Evolutionary conservation across 257 asterid species (phyloP), one percentile per base, ranked within the genome.

Genomic region (Ilex asprella): DNA sequence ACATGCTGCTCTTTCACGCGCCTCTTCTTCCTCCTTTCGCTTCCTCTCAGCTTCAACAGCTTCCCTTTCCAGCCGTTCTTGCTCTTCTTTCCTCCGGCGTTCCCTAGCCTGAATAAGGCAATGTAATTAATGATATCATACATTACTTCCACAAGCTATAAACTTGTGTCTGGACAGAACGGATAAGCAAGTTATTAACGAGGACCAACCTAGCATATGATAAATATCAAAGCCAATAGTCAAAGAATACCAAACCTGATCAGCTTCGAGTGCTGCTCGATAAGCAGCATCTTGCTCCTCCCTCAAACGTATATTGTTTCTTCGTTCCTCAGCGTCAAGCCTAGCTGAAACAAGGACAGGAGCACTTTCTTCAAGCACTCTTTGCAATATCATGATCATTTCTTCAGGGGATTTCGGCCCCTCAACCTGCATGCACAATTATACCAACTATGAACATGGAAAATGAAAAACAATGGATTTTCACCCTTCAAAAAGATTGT

Each of bases 211-310:
- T 56, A 67, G 60, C 58, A 51, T 16, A 76, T 52, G 30, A 53
- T 55, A 68, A 47, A 73, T 58, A 59, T 59, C 10, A 16, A 63
- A 67, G 58, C 31, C 41, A 51, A 52, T 30, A 21, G 27, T 53
- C 15, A 15, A 27, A 65, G 31, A 39, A 56, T 15, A 61, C 6
- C 69, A 58, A 82, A 89, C 99, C 78, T 93, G 99, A 82, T 93
- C 99, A 67, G 99, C 96, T 78, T 93, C 99, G 13, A 93, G 93
- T 41, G 99, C 94, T 58, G 94, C 97, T 53, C 56, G 96, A 61
- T 81, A 93, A 41, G 96, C 99, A 54, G 97, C 97, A 77, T 93
- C 99, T 71, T 93, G 99, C 72, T 93, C 97, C 85, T 93, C 95
- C 80, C 97, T 85, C 71, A 93, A 64, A 46, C 84, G 95, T 35